Evolutionary conservation across 2,329 filamentous ascomycete genomes (phyloP), one percentile per base, ranked within the genome.

Genomic region (Sphaerostilbella broomeana): DNA sequence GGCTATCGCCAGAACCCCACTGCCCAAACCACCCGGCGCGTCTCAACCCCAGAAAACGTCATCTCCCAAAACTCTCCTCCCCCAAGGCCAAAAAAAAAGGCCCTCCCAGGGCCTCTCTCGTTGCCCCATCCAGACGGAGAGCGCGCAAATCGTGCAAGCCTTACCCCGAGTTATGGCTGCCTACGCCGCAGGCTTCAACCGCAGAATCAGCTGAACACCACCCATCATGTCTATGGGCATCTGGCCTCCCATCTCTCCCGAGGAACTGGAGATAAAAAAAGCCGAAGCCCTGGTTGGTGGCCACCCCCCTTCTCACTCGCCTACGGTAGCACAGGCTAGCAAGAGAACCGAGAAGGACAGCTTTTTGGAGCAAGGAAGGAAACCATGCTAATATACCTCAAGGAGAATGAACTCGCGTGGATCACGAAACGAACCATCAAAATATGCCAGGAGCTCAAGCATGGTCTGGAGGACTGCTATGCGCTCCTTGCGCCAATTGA

Each of bases 381-480:
- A 10, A 18, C 15, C 45, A 57, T 58, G 55, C 55, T 58, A 40
- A 58, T 42, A 28, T 17, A 44, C 52, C 51, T 41, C 8, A 59
- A 74, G 71, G 56, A 57, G 31, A 70, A 69, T 41, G 75, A 79
- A 53, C 63, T 78, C 13, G 58, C 62, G 43, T 79, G 75, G 75
- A 68, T 77, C 41, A 61, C 74, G 45, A 48, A 58, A 27, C 69
- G 74, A 43, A 70, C 75, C 7, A 62, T 68, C 38, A 52, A 63
- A 34, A 64, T 67, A 28, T 69, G 77, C 28, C 54, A 59, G 37
- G 65, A 70, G 45, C 61, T 79, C 48, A 73, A 73, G 51, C 64
- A 70, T 50, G 86, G 87, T 43, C 76, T 97, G 3, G 81, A 92
- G 58, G 88, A 95, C 63, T 95, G 89, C 64, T 86, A 88, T 51